Percentiles rank a stretch among this genome's conserved stretches.
These are phyloP conservation scores for Pleochaeta shiraiana DNA, from an alignment of 2,329 filamentous ascomycete species.

Conservation along the genomic window DNA sequence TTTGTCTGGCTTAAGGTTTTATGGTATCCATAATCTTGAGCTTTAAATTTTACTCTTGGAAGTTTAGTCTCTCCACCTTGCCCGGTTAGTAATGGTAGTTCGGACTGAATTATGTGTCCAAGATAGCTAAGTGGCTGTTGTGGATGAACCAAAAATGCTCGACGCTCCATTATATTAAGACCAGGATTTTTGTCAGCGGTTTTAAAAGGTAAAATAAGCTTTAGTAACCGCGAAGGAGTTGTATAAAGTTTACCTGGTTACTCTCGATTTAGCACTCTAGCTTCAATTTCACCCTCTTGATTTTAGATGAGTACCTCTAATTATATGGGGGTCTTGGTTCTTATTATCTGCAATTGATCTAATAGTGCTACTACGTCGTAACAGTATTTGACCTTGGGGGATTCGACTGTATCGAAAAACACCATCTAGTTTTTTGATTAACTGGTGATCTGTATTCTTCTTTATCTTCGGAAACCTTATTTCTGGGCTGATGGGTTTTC, in stretches of 20 bases:
- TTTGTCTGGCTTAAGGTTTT: slow-evolving; percentile 36
- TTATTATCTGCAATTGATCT: no score
- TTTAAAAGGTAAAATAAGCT: slow-evolving; percentile 56
- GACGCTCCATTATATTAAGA: slow-evolving; percentile 54
- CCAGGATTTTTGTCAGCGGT: slow-evolving; percentile 35
- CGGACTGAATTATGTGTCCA: slow-evolving; percentile 71
- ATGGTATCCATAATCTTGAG: no score
- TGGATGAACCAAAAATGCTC: slow-evolving; percentile 70
- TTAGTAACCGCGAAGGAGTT: slow-evolving; percentile 67
- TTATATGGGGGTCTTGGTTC: no score
- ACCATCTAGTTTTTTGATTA: no score
- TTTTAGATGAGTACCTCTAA: no score
- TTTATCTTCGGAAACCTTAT: no score
- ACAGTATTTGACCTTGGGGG: no score
- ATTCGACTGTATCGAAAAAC: no score
- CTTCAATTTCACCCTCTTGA: neutral
- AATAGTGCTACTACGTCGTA: no score
- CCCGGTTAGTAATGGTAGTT: slow-evolving; percentile 42
- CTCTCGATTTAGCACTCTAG: neutral
- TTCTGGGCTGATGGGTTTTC: no score
- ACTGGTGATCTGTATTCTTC: no score
- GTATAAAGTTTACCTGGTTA: slow-evolving; percentile 30
- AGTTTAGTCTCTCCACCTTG: slow-evolving; percentile 44
- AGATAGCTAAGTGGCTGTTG: slow-evolving; percentile 84
- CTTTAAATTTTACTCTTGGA: slow-evolving; percentile 57